Conservation (phyloP, 2,329 filamentous ascomycete species). For the Arthrobotrys conoides region DNA sequence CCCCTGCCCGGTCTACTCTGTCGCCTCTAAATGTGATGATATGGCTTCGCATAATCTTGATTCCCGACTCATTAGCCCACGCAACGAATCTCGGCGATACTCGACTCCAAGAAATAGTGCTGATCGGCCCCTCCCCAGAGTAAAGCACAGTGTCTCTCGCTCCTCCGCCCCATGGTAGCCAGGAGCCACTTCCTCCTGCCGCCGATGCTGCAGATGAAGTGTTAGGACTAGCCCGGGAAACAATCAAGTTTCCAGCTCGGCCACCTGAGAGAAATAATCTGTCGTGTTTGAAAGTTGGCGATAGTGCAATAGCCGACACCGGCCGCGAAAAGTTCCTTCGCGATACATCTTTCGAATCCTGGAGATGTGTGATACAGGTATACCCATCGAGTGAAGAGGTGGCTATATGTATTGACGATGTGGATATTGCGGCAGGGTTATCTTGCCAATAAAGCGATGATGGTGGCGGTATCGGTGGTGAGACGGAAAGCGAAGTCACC, state of each 20-base stretch:
- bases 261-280: slow-evolving; percentile 91
- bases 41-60: slow-evolving; percentile 96
- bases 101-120: slow-evolving; percentile 89
- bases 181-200: slow-evolving; percentile 75
- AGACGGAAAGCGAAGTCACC: slow-evolving; percentile 89
- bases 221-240: slow-evolving; percentile 90
- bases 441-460: slow-evolving; percentile 68
- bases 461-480: slow-evolving; percentile 80
- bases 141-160: slow-evolving; percentile 91
- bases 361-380: slow-evolving; percentile 88
- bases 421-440: slow-evolving; percentile 51
- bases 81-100: slow-evolving; percentile 90
- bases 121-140: slow-evolving; percentile 91
- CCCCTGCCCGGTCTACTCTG: slow-evolving; percentile 71
- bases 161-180: slow-evolving; percentile 79
- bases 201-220: slow-evolving; percentile 86
- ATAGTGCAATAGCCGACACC: slow-evolving; percentile 91
- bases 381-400: slow-evolving; percentile 96
- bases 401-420: slow-evolving; percentile 78
- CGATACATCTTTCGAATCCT: slow-evolving; percentile 87
- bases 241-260: slow-evolving; percentile 85
- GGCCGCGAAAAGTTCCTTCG: slow-evolving; percentile 94
- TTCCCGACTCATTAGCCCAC: slow-evolving; percentile 96
- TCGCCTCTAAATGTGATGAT: slow-evolving; percentile 62
- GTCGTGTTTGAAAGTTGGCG: slow-evolving; percentile 92